These are phyloP conservation scores for Porcisia hertigi DNA, from an alignment of 208 protist genomes.

Conservation along the genomic window DNA sequence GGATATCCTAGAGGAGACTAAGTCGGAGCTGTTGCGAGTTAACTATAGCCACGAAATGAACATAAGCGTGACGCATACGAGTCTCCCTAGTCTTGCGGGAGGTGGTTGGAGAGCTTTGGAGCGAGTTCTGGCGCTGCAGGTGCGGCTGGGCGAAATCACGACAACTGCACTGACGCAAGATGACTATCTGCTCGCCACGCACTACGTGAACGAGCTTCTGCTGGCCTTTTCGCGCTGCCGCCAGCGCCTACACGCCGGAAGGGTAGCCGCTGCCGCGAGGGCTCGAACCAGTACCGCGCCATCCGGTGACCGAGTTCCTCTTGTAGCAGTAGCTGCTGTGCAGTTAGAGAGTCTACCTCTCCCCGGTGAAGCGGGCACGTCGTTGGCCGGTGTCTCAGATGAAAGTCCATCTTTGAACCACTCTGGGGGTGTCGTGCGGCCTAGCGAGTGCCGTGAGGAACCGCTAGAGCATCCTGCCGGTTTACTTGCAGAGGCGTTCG, in stretches of 20 bases:
- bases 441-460: background rate
- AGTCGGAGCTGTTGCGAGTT: slow-evolving; percentile 37
- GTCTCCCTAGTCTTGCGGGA: background rate
- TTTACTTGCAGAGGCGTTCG: slow-evolving; percentile 26
- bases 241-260: slow-evolving; percentile 22
- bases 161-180: slow-evolving; percentile 41
- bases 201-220: slow-evolving; percentile 33
- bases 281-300: background rate
- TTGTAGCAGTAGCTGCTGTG: background rate
- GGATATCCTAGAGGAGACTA: slow-evolving; percentile 30
- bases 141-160: slow-evolving; percentile 33
- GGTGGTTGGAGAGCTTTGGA: slow-evolving; percentile 17
- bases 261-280: background rate
- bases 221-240: slow-evolving; percentile 20
- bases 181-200: slow-evolving; percentile 36
- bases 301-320: background rate
- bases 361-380: background rate
- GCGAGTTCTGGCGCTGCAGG: slow-evolving; percentile 25
- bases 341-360: background rate
- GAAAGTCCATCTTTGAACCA: background rate
- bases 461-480: background rate
- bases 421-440: background rate
- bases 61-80: slow-evolving; percentile 25
- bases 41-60: slow-evolving; percentile 44
- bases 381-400: background rate